A percentile compares a stretch with the other conserved stretches of the same genome.
Evolutionary conservation across 371 early-diverging fungal genomes (phyloP).

Genomic region (Dinochytrium kinnereticum): DNA sequence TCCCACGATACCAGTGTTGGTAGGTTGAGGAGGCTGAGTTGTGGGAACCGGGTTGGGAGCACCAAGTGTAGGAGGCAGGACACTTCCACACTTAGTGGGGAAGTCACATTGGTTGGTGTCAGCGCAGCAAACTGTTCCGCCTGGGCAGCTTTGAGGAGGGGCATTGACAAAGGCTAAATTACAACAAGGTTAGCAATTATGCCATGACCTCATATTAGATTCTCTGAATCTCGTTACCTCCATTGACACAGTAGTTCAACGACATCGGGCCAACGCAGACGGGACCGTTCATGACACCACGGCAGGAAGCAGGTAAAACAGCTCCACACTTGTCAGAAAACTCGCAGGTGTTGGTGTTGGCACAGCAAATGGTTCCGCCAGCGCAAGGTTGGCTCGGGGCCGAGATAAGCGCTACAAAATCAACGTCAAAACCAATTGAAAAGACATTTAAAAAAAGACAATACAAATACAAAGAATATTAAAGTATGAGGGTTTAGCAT

Average conservation of each 20-base stretch:
- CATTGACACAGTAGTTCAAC: constrained; percentile 22
- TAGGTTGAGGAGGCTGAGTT: not conserved
- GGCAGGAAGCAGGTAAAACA: constrained; percentile 24
- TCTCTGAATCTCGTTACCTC: constrained; percentile 17
- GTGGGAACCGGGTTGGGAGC: not conserved
- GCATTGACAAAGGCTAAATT: constrained; percentile 4
- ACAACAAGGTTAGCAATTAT: too few relatives aligned
- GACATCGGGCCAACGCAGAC: constrained; percentile 10
- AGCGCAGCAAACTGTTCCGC: constrained; percentile 36
- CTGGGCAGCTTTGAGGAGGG: constrained; percentile 27
- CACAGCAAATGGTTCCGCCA: constrained; percentile 27
- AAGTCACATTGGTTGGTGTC: constrained; percentile 23
- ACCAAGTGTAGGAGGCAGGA: not conserved
- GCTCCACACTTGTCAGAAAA: constrained; percentile 5
- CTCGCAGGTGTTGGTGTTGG: constrained; percentile 12
- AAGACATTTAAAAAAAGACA: too few relatives aligned
- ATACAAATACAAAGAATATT: too few relatives aligned
- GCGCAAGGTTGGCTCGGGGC: constrained; percentile 14
- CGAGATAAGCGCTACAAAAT: too few relatives aligned
- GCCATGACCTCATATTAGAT: too few relatives aligned
- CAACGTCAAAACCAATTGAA: too few relatives aligned
- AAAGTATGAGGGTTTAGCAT: too few relatives aligned
- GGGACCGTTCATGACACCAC: constrained; percentile 6
- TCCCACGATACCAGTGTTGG: not conserved
- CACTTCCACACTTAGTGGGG: constrained; percentile 9